A percentile compares a stretch with the other conserved stretches of the same genome.
Conservation (phyloP, 768 basidiomycete genomes). For the Boletus pseudopeckii region DNA sequence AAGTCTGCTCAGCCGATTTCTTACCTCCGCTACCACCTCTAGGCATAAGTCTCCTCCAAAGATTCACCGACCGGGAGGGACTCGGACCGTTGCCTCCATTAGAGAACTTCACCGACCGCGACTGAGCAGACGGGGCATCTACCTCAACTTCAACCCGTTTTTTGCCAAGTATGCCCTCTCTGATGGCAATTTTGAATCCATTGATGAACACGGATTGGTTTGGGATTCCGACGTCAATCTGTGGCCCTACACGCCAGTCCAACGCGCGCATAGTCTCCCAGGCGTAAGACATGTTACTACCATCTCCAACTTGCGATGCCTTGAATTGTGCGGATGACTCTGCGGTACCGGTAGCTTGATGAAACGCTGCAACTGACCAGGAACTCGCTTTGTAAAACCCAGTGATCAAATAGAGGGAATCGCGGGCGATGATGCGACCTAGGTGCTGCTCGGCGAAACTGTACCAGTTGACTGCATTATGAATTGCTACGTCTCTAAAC, state of each 20-base stretch:
- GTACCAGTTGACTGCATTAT: slow-evolving; percentile 27
- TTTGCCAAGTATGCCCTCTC: background rate
- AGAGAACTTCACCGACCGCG: background rate
- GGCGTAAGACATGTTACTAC: slow-evolving; percentile 8
- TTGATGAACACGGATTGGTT: slow-evolving; percentile 25
- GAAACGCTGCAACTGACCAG: slow-evolving; percentile 28
- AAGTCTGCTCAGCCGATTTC: background rate
- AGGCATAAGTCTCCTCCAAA: slow-evolving; percentile 3
- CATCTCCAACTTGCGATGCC: background rate
- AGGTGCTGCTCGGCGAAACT: slow-evolving; percentile 18
- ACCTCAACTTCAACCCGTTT: slow-evolving; percentile 1
- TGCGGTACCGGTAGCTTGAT: background rate
- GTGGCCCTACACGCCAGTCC: slow-evolving; percentile 10
- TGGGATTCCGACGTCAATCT: background rate
- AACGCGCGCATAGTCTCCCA: slow-evolving; percentile 15
- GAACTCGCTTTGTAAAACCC: slow-evolving; percentile 5
- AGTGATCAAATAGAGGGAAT: slow-evolving; percentile 29
- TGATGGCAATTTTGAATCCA: slow-evolving; percentile 20
- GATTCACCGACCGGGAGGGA: background rate
- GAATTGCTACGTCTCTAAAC: slow-evolving; percentile 21
- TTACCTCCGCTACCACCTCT: background rate
- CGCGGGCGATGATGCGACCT: slow-evolving; percentile 13
- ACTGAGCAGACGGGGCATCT: background rate
- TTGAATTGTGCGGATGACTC: slow-evolving; percentile 16
- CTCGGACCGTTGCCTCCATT: background rate